phyloP scores from a whole-genome alignment of 768 basidiomycete genomes.

The Podaxis pistillaris region DNA sequence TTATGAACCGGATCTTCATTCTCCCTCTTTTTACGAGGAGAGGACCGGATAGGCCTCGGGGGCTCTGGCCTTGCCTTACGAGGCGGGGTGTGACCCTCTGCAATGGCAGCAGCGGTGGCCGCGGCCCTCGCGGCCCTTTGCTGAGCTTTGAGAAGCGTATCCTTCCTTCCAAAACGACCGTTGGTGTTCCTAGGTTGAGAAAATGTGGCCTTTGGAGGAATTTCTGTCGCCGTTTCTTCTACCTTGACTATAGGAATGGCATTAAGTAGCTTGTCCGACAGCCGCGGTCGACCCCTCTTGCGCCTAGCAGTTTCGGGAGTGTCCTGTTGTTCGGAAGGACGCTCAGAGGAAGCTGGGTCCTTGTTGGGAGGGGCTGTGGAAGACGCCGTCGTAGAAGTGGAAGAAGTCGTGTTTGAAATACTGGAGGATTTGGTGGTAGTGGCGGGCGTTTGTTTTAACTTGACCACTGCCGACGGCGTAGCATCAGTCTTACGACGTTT shows the following conservation, averaged over 20 bases:
- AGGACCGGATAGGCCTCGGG: constrained; percentile 17
- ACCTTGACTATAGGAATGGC: constrained; percentile 29
- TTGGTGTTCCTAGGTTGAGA: constrained; percentile 62
- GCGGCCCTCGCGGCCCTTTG: constrained; percentile 27
- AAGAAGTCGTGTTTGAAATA: constrained; percentile 11
- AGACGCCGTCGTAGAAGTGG: constrained; percentile 5
- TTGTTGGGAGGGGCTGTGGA: neutral
- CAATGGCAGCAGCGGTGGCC: neutral
- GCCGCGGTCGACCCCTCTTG: constrained; percentile 41
- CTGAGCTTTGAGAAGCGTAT: constrained; percentile 28
- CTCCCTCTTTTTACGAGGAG: constrained; percentile 31
- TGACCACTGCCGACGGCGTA: constrained; percentile 18
- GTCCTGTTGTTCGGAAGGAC: constrained; percentile 9
- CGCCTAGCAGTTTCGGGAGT: constrained; percentile 30
- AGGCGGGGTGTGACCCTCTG: neutral
- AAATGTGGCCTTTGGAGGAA: constrained; percentile 38
- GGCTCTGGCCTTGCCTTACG: constrained; percentile 27
- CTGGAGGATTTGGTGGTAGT: constrained; percentile 15
- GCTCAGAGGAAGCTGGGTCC: neutral
- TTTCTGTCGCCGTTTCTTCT: constrained; percentile 32
- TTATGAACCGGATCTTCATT: constrained; percentile 30
- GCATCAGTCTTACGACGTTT: constrained; percentile 47
- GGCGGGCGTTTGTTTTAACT: constrained; percentile 26
- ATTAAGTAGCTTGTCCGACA: constrained; percentile 19
- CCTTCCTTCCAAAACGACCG: constrained; percentile 68